Percentiles rank a stretch among this genome's conserved stretches.
phyloP scores from a whole-genome alignment of 2,329 filamentous ascomycete genomes.

The Xylariaceae sp. region DNA sequence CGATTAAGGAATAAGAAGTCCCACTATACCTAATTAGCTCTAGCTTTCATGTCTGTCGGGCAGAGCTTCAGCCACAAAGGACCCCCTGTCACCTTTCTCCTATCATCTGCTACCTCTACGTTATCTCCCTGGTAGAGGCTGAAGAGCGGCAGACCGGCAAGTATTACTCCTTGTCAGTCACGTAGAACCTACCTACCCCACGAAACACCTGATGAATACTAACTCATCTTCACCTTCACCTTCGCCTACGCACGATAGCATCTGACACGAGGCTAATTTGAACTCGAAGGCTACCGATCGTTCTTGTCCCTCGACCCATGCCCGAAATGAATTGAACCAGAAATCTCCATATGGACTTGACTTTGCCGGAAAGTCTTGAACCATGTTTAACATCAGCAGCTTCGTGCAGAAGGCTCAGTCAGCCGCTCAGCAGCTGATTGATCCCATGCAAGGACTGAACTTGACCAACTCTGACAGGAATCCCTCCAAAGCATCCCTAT shows the following conservation, averaged over 20 bases:
- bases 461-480: conserved; percentile 75
- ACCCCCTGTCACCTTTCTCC: no score
- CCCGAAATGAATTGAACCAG: conserved; percentile 37
- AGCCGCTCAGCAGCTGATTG: conserved; percentile 82
- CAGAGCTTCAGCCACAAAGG: conserved; percentile 18
- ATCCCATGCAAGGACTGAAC: conserved; percentile 77
- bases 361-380: conserved; percentile 35
- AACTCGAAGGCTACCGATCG: conserved; percentile 5
- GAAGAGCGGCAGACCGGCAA: conserved; percentile 13
- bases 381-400: conserved; percentile 68
- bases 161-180: conserved; percentile 9
- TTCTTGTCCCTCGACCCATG: conserved; percentile 12
- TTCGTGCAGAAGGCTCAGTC: conserved; percentile 83
- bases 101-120: no score
- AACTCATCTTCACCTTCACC: conserved; percentile 7
- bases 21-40: not conserved
- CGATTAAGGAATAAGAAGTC: no score
- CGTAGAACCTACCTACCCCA: no score
- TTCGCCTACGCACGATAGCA: conserved; percentile 12
- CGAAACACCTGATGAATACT: conserved; percentile 2
- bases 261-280: conserved; percentile 4
- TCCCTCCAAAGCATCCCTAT: conserved; percentile 88
- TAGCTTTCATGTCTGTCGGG: conserved; percentile 1
- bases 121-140: conserved; percentile 10
- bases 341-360: conserved; percentile 33